Conservation (phyloP, 2,329 filamentous ascomycete genomes). For the Colletotrichum orchidophilum region DNA sequence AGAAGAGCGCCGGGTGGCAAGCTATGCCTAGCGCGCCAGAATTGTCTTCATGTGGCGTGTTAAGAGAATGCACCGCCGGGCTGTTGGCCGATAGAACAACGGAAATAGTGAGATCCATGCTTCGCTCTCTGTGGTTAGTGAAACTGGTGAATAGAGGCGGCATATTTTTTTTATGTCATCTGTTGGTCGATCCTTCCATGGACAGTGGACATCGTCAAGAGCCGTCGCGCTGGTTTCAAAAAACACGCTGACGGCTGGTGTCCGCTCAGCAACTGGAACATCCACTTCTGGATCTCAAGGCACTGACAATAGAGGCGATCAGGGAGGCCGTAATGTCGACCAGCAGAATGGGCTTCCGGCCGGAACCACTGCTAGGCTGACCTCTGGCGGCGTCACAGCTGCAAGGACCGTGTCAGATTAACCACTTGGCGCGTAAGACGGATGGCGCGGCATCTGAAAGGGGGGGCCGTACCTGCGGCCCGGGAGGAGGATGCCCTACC, state of each 20-base stretch:
- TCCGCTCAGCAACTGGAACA: not conserved
- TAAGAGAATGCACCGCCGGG: not conserved
- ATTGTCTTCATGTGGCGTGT: not conserved
- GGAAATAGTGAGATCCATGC: not conserved
- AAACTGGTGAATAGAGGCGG: not conserved
- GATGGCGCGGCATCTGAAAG: not conserved
- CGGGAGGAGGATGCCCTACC: conserved; percentile 77
- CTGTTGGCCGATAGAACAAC: not conserved
- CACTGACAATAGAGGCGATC: conserved; percentile 63
- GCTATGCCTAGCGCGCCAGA: too few species aligned
- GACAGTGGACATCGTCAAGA: too few species aligned
- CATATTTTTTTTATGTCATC: too few species aligned
- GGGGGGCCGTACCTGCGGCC: conserved; percentile 64
- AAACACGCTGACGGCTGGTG: not conserved
- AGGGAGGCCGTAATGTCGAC: conserved; percentile 59
- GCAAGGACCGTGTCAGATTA: not conserved
- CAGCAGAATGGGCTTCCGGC: conserved; percentile 63
- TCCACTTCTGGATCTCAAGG: not conserved
- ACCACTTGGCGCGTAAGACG: not conserved
- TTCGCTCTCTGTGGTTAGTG: not conserved
- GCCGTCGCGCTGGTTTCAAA: not conserved
- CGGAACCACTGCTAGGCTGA: conserved; percentile 67
- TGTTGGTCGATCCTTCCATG: too few species aligned
- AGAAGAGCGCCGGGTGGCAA: too few species aligned
- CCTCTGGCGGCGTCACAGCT: conserved; percentile 67